Conservation (phyloP, 2,329 filamentous ascomycete genomes). For the Fusarium nodosum region DNA sequence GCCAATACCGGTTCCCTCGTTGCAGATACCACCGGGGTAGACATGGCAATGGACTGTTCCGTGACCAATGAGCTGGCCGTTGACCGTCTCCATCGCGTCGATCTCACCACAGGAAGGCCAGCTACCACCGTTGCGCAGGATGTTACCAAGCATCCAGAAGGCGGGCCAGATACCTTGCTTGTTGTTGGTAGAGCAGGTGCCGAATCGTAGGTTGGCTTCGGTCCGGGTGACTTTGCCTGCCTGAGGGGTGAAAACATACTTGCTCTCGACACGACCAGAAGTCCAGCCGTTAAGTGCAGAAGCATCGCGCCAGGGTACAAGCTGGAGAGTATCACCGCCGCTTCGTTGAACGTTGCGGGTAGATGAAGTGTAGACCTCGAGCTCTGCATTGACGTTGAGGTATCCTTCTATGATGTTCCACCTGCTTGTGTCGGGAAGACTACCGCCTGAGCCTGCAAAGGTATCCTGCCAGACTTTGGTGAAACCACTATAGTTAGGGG, state of each 20-base stretch:
- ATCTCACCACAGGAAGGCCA: constrained; percentile 46
- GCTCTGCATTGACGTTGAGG: constrained; percentile 62
- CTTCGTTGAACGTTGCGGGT: constrained; percentile 63
- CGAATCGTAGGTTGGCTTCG: constrained; percentile 64
- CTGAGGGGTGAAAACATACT: constrained; percentile 60
- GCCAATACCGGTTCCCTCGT: constrained; percentile 63
- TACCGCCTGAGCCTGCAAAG: constrained; percentile 59
- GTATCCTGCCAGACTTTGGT: constrained; percentile 60
- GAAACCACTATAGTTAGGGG: constrained; percentile 58
- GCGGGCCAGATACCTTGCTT: constrained; percentile 60
- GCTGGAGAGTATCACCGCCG: constrained; percentile 64
- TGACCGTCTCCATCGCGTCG: constrained; percentile 42
- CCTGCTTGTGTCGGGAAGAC: constrained; percentile 53
- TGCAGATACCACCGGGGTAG: constrained; percentile 60
- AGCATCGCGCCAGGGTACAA: constrained; percentile 60
- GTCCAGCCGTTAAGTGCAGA: constrained; percentile 59
- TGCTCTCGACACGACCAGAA: constrained; percentile 63
- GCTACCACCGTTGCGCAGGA: constrained; percentile 37
- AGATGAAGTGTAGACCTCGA: constrained; percentile 62
- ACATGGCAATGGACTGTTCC: constrained; percentile 43
- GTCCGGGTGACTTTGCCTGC: constrained; percentile 58
- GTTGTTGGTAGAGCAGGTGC: constrained; percentile 49
- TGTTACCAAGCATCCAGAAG: constrained; percentile 47
- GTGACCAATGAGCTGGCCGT: constrained; percentile 35
- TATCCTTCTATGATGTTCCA: constrained; percentile 62